Conservation (phyloP, 352 stramenopile species). For the Phytophthora chlamydospora region DNA sequence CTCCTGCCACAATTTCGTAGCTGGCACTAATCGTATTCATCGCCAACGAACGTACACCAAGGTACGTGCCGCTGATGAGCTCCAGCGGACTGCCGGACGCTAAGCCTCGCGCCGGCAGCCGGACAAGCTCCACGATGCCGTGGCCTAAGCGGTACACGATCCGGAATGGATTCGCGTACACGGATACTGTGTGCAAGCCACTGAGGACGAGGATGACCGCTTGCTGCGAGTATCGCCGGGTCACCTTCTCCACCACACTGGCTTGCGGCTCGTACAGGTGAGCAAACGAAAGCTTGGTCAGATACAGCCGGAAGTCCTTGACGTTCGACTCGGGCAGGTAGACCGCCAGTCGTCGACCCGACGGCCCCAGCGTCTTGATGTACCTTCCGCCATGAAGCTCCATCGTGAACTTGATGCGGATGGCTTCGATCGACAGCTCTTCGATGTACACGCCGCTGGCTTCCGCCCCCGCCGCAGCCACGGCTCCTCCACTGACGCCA, state of each 20-base stretch:
- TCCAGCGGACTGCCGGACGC: slow-evolving; percentile 85
- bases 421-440: slow-evolving; percentile 83
- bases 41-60: slow-evolving; percentile 82
- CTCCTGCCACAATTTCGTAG: slow-evolving; percentile 88
- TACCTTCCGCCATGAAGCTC: slow-evolving; percentile 85
- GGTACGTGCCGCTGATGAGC: slow-evolving; percentile 81
- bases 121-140: slow-evolving; percentile 81
- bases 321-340: slow-evolving; percentile 91
- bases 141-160: slow-evolving; percentile 88
- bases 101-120: slow-evolving; percentile 76
- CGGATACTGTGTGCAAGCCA: slow-evolving; percentile 84
- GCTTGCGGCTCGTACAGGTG: slow-evolving; percentile 85
- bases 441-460: slow-evolving; percentile 84
- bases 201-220: slow-evolving; percentile 85
- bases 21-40: slow-evolving; percentile 92
- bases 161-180: slow-evolving; percentile 89
- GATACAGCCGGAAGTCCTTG: slow-evolving; percentile 87
- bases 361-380: slow-evolving; percentile 85
- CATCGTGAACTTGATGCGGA: slow-evolving; percentile 88
- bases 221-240: slow-evolving; percentile 84
- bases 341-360: slow-evolving; percentile 70
- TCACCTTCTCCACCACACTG: slow-evolving; percentile 79
- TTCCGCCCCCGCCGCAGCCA: slow-evolving; percentile 34
- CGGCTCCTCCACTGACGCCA: slow-evolving; percentile 21
- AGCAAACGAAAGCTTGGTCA: slow-evolving; percentile 82